Percentiles rank a stretch among this genome's conserved stretches.
Conservation (phyloP, 2,329 filamentous ascomycete species). For the Trichoderma atroviride region DNA sequence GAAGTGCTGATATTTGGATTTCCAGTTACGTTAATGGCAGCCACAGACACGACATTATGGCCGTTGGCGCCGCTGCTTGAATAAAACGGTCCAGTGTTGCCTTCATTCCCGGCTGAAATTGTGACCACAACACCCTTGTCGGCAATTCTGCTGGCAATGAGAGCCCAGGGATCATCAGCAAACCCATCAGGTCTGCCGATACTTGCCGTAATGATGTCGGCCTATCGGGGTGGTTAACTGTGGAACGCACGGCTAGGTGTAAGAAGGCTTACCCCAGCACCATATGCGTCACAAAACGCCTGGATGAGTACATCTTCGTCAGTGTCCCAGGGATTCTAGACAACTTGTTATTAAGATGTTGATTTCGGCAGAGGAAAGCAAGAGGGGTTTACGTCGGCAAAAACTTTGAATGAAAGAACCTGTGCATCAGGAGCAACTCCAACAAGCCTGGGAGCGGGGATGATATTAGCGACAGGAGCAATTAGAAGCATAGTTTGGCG, state of each 20-base stretch:
- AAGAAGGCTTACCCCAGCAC: slow-evolving; percentile 36
- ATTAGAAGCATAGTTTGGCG: not conserved
- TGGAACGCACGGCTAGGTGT: not conserved
- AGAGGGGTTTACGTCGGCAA: slow-evolving; percentile 38
- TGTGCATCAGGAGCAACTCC: slow-evolving; percentile 51
- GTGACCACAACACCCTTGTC: slow-evolving; percentile 52
- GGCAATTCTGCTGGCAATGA: slow-evolving; percentile 46
- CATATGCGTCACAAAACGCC: slow-evolving; percentile 43
- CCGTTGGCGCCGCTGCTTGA: slow-evolving; percentile 40
- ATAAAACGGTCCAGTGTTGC: slow-evolving; percentile 52
- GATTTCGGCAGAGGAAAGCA: not conserved
- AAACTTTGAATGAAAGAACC: slow-evolving; percentile 49
- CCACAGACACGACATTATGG: slow-evolving; percentile 41
- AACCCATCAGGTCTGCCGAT: slow-evolving; percentile 46
- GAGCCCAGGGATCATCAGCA: slow-evolving; percentile 47
- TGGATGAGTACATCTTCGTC: slow-evolving; percentile 43
- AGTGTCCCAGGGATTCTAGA: slow-evolving; percentile 37
- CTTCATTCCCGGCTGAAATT: slow-evolving; percentile 56
- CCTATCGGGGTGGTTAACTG: slow-evolving; percentile 32
- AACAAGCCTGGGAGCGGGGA: slow-evolving; percentile 38
- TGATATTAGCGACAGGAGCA: not conserved
- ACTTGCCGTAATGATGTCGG: slow-evolving; percentile 50
- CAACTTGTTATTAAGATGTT: not conserved
- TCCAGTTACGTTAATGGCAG: slow-evolving; percentile 47
- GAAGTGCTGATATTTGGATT: slow-evolving; percentile 42